A percentile compares a stretch with the other conserved stretches of the same genome.
Conservation (phyloP, 176 grass and related monocot species). For the Thinopyrum elongatum region DNA sequence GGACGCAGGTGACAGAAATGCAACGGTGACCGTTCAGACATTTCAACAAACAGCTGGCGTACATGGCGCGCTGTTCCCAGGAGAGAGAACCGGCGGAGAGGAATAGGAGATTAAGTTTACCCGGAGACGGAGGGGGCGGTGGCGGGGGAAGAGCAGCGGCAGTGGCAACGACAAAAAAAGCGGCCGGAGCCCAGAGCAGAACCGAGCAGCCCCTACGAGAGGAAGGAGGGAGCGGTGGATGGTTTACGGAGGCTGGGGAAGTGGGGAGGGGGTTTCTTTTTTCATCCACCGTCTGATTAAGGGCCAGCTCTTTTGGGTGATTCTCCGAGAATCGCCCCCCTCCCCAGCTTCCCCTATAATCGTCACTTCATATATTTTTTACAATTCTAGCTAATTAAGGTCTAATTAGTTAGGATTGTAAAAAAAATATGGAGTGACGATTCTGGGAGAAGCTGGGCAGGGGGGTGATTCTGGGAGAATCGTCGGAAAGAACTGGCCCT, state of each 20-base stretch:
- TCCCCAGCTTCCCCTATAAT: too few species aligned
- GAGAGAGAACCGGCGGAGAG: neutral
- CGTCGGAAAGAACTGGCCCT: too few species aligned
- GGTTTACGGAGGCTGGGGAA: neutral
- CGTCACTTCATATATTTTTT: too few species aligned
- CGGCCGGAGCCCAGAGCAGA: neutral
- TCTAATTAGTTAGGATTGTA: too few species aligned
- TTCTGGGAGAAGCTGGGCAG: too few species aligned
- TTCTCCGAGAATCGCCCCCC: too few species aligned
- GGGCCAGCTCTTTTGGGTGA: too few species aligned
- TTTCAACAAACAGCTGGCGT: conserved; percentile 3
- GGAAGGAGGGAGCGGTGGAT: neutral
- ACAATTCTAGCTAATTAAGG: too few species aligned
- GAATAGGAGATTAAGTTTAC: neutral
- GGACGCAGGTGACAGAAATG: neutral
- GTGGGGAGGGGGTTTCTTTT: neutral
- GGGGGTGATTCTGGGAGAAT: too few species aligned
- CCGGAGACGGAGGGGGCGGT: neutral
- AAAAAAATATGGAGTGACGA: too few species aligned
- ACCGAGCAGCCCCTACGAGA: too few species aligned
- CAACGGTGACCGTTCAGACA: neutral
- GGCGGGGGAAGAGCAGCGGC: neutral
- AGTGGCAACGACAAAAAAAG: neutral
- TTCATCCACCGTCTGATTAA: neutral
- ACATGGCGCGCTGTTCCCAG: neutral